Evolutionary conservation across 139 green algal species (phyloP), one percentile per base, ranked within the genome.

Genomic region (Spirogloea muscicola): DNA sequence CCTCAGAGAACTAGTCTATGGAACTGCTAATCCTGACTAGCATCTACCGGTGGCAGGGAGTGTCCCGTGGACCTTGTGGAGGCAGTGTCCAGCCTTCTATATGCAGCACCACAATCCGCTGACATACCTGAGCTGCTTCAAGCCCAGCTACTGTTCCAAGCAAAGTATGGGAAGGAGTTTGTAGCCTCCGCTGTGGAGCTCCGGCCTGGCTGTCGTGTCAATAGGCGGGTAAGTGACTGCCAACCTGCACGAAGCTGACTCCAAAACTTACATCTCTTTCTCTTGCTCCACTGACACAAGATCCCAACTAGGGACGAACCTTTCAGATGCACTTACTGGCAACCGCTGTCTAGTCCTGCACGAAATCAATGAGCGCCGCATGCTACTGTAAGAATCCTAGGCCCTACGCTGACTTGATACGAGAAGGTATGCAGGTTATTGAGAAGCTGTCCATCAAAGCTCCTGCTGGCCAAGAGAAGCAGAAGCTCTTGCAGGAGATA

Each of bases 151-250:
- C 21, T 61, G 25, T 79, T 79, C 43, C 16, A 10, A 16, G 6
- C 40, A 39, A 82, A 82, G 67, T 82, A 66, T 13, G 74, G 74
- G 16, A 76, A 74, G 2, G 74, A 82, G 3, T 82, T 82, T 33
- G 67, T 82, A 41, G 43, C 42, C 18, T 65, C 74, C 21, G 74
- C 74, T 31, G 51, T 69, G 36, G 74, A 82, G 63, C 74, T 82
- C 3, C 49, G 65, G 41, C 65, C 74, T 2, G 52, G 51, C 16
- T 82, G 74, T 33, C 65, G 52, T 25, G 74, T 82, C 33, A 82
- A 82, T 39, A n/a, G n/a, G n/a, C n/a, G n/a, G n/a, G n/a, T n/a
- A n/a, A n/a, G n/a, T n/a, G n/a, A n/a, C n/a, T n/a, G n/a, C n/a
- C n/a, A n/a, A n/a, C n/a, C n/a, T n/a, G n/a, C n/a, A n/a, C n/a